phyloP scores from a whole-genome alignment of 139 green algal species.

The Dunaliella primolecta region DNA sequence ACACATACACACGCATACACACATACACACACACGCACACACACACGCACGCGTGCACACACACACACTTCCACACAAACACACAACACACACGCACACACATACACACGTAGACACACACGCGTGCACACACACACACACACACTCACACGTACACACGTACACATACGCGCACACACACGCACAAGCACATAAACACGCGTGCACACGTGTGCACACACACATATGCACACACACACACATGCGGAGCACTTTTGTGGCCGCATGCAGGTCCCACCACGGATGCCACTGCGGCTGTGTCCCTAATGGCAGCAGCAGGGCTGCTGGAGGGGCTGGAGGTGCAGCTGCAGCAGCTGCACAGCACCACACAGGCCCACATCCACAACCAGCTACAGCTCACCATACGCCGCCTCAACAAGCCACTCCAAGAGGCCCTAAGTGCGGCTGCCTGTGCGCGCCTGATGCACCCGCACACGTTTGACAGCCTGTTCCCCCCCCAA shows the following conservation, averaged over 20 bases:
- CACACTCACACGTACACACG: not conserved
- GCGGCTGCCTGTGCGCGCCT: not conserved
- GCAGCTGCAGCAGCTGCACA: not conserved
- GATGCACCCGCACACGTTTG: not conserved
- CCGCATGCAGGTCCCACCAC: too few species aligned
- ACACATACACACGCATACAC: not conserved
- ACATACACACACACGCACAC: not conserved
- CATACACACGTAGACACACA: not conserved
- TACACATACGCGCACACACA: not conserved
- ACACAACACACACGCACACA: not conserved
- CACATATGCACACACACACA: not conserved
- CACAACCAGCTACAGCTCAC: not conserved
- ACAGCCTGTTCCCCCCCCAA: too few species aligned
- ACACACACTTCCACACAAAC: not conserved
- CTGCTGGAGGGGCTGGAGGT: conserved; percentile 4
- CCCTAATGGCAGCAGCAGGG: not conserved
- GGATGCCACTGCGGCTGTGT: not conserved
- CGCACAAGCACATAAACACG: too few species aligned
- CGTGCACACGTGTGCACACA: not conserved
- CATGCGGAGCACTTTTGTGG: too few species aligned
- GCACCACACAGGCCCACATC: not conserved
- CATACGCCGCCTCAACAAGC: not conserved
- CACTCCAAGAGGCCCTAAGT: not conserved
- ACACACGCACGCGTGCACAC: not conserved
- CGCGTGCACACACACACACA: not conserved